Evolutionary conservation across 1,284 basidiomycete species (phyloP).

Genomic region (Coniophora puteana): DNA sequence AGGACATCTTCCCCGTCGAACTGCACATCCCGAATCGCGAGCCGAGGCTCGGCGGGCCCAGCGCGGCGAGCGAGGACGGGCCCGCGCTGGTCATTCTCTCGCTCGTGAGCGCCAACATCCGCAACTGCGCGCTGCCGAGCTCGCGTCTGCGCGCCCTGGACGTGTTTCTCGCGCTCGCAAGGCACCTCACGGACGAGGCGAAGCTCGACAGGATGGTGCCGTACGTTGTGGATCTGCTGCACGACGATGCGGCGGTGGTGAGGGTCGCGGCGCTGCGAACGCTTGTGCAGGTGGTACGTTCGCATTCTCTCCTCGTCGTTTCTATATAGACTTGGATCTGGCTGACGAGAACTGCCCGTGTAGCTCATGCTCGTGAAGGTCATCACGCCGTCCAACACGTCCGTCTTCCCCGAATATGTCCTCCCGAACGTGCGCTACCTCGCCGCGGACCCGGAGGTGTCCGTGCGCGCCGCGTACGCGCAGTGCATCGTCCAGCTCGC

Average conservation of each 20-base stretch:
- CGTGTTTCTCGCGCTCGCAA: slow-evolving; percentile 80
- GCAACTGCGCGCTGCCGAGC: slow-evolving; percentile 85
- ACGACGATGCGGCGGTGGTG: slow-evolving; percentile 82
- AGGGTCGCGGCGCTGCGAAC: slow-evolving; percentile 78
- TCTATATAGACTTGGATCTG: slow-evolving; percentile 5
- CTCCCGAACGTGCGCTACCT: slow-evolving; percentile 87
- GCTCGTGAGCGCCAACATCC: slow-evolving; percentile 85
- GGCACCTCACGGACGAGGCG: slow-evolving; percentile 90
- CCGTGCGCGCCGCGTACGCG: slow-evolving; percentile 89
- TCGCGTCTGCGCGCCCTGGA: slow-evolving; percentile 87
- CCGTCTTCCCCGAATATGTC: slow-evolving; percentile 93
- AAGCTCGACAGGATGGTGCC: slow-evolving; percentile 94
- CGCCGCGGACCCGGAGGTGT: slow-evolving; percentile 78
- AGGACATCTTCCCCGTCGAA: slow-evolving; percentile 79
- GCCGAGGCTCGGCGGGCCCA: slow-evolving; percentile 43
- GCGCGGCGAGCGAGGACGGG: slow-evolving; percentile 71
- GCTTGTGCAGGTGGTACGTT: slow-evolving; percentile 80
- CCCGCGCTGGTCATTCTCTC: slow-evolving; percentile 80
- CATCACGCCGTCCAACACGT: slow-evolving; percentile 87
- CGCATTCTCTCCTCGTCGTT: neutral
- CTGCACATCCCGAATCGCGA: slow-evolving; percentile 71
- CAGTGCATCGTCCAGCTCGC: slow-evolving; percentile 84
- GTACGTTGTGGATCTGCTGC: slow-evolving; percentile 85
- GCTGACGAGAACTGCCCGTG: slow-evolving; percentile 3
- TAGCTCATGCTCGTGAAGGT: slow-evolving; percentile 83